These are phyloP conservation scores for Suillus subluteus DNA, from an alignment of 768 basidiomycete species.

Conservation along the genomic window DNA sequence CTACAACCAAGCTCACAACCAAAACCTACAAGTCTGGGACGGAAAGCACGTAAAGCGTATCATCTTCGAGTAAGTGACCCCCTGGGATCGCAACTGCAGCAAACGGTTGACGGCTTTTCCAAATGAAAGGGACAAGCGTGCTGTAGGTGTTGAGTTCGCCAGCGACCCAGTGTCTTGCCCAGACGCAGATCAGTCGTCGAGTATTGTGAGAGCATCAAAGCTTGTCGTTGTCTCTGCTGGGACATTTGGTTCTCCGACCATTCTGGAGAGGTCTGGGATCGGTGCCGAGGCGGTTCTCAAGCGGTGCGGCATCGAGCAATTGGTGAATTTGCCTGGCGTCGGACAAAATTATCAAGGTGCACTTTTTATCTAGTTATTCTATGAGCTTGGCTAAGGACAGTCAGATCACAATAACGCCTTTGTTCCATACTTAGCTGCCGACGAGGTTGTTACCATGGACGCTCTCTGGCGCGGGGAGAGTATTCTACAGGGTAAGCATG, in stretches of 20 bases:
- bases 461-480: too few species aligned
- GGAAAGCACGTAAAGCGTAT: neutral
- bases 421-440: constrained; percentile 42
- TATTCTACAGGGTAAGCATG: too few species aligned
- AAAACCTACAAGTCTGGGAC: neutral
- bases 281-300: neutral
- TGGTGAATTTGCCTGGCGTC: constrained; percentile 66
- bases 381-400: neutral
- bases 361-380: neutral
- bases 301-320: neutral
- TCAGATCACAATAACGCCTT: constrained; percentile 36
- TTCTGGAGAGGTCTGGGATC: constrained; percentile 61
- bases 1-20: neutral
- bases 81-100: neutral
- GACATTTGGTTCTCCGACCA: constrained; percentile 58
- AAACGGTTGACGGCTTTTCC: neutral
- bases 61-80: neutral
- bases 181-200: constrained; percentile 26
- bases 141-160: constrained; percentile 48
- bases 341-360: constrained; percentile 70
- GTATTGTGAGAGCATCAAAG: constrained; percentile 40
- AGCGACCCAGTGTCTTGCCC: constrained; percentile 30
- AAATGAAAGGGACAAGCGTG: neutral
- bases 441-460: constrained; percentile 34
- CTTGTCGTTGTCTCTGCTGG: constrained; percentile 56